Percentiles rank a stretch among this genome's conserved stretches.
These are phyloP conservation scores for Microdochium bolleyi DNA, from an alignment of 2,329 filamentous ascomycete species.

Conservation along the genomic window DNA sequence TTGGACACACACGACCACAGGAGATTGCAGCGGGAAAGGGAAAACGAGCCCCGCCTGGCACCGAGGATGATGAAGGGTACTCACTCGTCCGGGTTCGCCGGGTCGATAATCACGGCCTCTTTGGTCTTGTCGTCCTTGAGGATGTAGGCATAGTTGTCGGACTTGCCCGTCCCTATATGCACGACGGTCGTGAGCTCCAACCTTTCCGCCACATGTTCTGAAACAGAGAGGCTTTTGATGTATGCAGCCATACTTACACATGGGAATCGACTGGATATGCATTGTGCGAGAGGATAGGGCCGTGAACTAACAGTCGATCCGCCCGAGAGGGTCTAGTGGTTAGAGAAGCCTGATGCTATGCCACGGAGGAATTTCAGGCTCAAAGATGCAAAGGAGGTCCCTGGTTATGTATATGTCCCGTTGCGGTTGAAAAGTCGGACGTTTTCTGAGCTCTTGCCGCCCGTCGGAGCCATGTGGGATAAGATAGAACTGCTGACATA, in stretches of 20 bases:
- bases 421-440: too few species aligned
- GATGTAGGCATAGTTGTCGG: conserved; percentile 82
- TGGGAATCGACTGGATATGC: conserved; percentile 83
- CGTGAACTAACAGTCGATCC: too few species aligned
- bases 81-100: conserved; percentile 71
- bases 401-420: too few species aligned
- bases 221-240: background rate
- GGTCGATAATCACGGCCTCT: conserved; percentile 73
- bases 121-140: conserved; percentile 71
- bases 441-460: too few species aligned
- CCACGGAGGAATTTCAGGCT: background rate
- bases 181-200: background rate
- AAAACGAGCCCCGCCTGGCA: too few species aligned
- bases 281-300: conserved; percentile 41
- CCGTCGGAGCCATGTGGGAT: too few species aligned
- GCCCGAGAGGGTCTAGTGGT: background rate
- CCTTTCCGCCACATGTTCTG: background rate
- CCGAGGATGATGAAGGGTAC: conserved; percentile 14
- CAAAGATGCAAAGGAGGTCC: too few species aligned
- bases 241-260: conserved; percentile 62
- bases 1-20: too few species aligned
- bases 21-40: too few species aligned
- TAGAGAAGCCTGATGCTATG: background rate
- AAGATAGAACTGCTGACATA: conserved; percentile 2
- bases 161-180: conserved; percentile 61